Percentiles rank a stretch among this genome's conserved stretches.
Evolutionary conservation across 371 early-diverging fungal genomes (phyloP).

Genomic region (Dentiscutata heterogama): DNA sequence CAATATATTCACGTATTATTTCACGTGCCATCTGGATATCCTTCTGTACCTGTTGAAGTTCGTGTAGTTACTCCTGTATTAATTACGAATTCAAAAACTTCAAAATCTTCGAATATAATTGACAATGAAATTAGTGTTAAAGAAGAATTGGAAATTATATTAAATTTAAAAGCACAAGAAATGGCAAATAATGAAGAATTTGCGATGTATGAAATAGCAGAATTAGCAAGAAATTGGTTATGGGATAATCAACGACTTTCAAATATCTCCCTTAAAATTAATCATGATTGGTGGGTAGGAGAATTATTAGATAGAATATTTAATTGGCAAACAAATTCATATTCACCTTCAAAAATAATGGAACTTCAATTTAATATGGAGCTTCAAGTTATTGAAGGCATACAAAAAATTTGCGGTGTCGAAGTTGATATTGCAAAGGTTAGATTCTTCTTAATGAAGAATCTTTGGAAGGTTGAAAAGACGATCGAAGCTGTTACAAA

Average conservation of each 20-base stretch:
- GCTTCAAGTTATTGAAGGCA: constrained; percentile 11
- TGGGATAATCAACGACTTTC: constrained; percentile 24
- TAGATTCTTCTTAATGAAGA: background rate
- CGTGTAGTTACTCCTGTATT: background rate
- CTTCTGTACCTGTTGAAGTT: background rate
- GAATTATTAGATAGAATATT: constrained; percentile 1
- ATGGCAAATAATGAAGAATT: constrained; percentile 34
- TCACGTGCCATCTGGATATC: constrained; percentile 21
- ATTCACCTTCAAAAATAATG: constrained; percentile 32
- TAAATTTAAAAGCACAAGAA: constrained; percentile 15
- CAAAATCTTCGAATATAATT: background rate
- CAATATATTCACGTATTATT: constrained; percentile 32
- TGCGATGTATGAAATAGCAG: constrained; percentile 40
- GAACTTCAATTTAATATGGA: constrained; percentile 23
- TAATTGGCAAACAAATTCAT: constrained; percentile 36
- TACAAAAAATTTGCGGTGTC: background rate
- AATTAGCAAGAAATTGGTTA: constrained; percentile 30
- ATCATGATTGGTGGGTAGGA: constrained; percentile 3
- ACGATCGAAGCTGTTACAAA: background rate
- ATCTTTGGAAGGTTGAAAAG: constrained; percentile 41
- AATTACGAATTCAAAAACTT: no score
- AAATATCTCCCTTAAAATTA: background rate
- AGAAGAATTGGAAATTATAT: background rate
- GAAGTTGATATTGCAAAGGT: constrained; percentile 17
- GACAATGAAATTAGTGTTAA: background rate